Conservation (phyloP, 2,329 filamentous ascomycete genomes). For the Zelopaecilomyces penicillatus region DNA sequence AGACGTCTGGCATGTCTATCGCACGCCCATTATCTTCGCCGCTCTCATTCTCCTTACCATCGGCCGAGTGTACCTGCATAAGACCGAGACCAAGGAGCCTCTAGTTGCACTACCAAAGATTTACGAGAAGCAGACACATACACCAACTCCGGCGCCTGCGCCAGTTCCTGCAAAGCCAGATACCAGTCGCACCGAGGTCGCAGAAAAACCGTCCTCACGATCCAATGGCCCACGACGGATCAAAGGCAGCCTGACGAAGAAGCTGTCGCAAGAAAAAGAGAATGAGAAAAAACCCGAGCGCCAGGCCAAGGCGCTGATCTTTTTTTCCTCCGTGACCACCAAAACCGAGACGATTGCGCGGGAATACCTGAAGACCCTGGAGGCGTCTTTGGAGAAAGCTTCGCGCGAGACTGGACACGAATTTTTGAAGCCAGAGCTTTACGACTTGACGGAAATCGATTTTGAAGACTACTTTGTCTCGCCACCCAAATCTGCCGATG, state of each 20-base stretch:
- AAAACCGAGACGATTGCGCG: constrained; percentile 69
- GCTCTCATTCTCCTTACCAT: constrained; percentile 29
- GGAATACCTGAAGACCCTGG: constrained; percentile 50
- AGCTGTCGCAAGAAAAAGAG: constrained; percentile 17
- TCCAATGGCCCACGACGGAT: constrained; percentile 40
- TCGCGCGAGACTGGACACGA: constrained; percentile 24
- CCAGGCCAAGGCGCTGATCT: constrained; percentile 66
- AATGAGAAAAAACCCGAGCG: constrained; percentile 24
- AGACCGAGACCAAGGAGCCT: constrained; percentile 24
- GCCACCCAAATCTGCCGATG: constrained; percentile 51
- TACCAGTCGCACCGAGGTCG: constrained; percentile 7
- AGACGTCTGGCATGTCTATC: constrained; percentile 39
- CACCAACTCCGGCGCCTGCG: background rate
- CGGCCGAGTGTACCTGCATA: constrained; percentile 35
- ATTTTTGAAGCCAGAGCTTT: constrained; percentile 52
- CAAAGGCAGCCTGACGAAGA: constrained; percentile 33
- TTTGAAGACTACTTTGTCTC: constrained; percentile 88
- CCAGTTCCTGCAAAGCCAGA: background rate
- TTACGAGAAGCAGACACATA: constrained; percentile 15
- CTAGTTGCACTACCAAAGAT: constrained; percentile 29
- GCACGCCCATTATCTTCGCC: constrained; percentile 35
- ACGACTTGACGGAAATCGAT: constrained; percentile 79
- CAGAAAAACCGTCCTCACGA: constrained; percentile 21
- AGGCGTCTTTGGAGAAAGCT: constrained; percentile 42
- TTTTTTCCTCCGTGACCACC: constrained; percentile 83